Percentiles rank a stretch among this genome's conserved stretches.
Evolutionary conservation across 345 rosid species (phyloP).

Genomic region (Euphorbia peplus): DNA sequence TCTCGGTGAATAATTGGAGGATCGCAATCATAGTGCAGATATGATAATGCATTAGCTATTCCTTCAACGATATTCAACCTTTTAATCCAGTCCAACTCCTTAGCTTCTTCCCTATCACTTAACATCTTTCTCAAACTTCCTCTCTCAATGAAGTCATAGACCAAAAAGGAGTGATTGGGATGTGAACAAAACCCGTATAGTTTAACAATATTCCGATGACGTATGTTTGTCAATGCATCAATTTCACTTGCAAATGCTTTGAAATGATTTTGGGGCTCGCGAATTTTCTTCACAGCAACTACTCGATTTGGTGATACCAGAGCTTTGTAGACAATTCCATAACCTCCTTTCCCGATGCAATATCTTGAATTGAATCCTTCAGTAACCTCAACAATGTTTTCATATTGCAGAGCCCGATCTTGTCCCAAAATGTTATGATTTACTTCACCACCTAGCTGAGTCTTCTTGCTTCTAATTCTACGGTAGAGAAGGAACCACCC

Average conservation of each 20-base stretch:
- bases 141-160: not conserved
- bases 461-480: not conserved
- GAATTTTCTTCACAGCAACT: not conserved
- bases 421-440: not conserved
- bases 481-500: not conserved
- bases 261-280: not conserved
- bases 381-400: not conserved
- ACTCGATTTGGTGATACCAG: not conserved
- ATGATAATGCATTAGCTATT: not conserved
- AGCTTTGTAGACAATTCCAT: not conserved
- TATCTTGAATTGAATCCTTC: not conserved
- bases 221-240: not conserved
- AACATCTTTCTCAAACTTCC: constrained; percentile 4
- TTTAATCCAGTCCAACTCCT: constrained; percentile 10
- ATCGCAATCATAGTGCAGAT: not conserved
- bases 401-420: not conserved
- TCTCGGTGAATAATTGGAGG: not conserved
- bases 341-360: not conserved
- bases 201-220: not conserved
- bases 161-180: not conserved
- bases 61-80: constrained; percentile 8
- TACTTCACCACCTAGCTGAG: not conserved
- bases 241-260: not conserved
- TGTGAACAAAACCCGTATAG: not conserved
- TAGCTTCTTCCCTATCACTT: constrained; percentile 6